These are phyloP conservation scores for Strigomonas culicis DNA, from an alignment of 208 protist genomes.

Conservation along the genomic window DNA sequence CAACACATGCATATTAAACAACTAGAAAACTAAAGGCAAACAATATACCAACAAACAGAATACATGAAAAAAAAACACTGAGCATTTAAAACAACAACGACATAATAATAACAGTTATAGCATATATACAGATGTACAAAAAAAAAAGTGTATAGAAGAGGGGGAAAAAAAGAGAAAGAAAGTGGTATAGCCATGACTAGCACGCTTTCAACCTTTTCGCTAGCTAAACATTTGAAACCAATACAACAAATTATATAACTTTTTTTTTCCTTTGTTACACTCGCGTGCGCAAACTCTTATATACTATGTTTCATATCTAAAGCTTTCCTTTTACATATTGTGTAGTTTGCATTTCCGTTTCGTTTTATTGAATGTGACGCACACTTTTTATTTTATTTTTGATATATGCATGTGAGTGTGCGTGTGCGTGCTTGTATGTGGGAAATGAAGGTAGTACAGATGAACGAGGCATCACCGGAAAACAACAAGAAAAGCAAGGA, in stretches of 20 bases:
- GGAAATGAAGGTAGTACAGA: not conserved
- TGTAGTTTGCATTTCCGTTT: no score
- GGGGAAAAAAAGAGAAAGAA: slow-evolving; percentile 13
- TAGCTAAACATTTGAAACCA: no score
- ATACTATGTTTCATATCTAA: no score
- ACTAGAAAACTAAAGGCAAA: not conserved
- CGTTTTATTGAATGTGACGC: no score
- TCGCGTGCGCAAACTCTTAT: no score
- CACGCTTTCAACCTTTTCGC: no score
- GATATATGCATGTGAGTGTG: not conserved
- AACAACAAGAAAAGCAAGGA: slow-evolving; percentile 11
- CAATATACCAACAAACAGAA: slow-evolving; percentile 8
- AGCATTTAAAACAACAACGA: slow-evolving; percentile 12
- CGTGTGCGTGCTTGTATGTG: not conserved
- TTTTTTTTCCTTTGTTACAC: no score
- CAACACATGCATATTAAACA: no score
- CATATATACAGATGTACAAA: slow-evolving; percentile 3
- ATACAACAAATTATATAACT: no score
- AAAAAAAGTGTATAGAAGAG: slow-evolving; percentile 5
- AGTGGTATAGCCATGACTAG: slow-evolving; percentile 10
- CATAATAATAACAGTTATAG: slow-evolving; percentile 10
- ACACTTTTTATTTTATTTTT: no score
- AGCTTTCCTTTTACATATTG: no score
- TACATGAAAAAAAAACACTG: slow-evolving; percentile 10
- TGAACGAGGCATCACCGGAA: no score